These are phyloP conservation scores for Amanita pallidorosea DNA, from an alignment of 768 basidiomycete species.

Conservation along the genomic window DNA sequence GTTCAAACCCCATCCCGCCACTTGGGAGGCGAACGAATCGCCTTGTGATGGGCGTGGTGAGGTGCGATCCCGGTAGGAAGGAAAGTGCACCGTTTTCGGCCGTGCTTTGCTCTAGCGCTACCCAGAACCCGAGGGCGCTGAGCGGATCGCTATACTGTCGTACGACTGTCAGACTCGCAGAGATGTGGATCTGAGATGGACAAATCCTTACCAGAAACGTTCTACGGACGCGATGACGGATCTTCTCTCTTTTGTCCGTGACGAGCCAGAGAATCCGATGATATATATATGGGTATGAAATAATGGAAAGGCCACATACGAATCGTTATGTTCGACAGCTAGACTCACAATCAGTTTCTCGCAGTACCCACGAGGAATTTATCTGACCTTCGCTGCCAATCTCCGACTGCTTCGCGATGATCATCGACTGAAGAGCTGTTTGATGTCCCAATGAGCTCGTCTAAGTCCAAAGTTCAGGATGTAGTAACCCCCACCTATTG, in stretches of 20 bases:
- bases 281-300: not conserved
- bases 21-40: constrained; percentile 73
- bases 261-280: no score
- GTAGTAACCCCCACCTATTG: constrained; percentile 51
- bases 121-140: constrained; percentile 92
- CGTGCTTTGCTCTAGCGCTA: constrained; percentile 87
- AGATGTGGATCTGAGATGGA: not conserved
- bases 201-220: constrained; percentile 54
- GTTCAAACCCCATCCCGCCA: constrained; percentile 82
- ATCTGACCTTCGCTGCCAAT: constrained; percentile 83
- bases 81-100: constrained; percentile 73
- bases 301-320: constrained; percentile 38
- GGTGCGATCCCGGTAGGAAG: constrained; percentile 87
- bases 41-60: constrained; percentile 59
- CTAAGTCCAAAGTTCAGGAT: no score
- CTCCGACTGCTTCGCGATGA: constrained; percentile 89
- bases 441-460: not conserved
- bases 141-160: constrained; percentile 84
- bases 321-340: constrained; percentile 93
- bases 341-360: not conserved
- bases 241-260: no score
- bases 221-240: constrained; percentile 20
- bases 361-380: not conserved
- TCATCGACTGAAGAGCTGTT: constrained; percentile 82
- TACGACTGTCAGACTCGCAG: not conserved